Base-by-base conservation (phyloP, 495 filamentous ascomycete genomes). In the Penicillium manginii region DNA sequence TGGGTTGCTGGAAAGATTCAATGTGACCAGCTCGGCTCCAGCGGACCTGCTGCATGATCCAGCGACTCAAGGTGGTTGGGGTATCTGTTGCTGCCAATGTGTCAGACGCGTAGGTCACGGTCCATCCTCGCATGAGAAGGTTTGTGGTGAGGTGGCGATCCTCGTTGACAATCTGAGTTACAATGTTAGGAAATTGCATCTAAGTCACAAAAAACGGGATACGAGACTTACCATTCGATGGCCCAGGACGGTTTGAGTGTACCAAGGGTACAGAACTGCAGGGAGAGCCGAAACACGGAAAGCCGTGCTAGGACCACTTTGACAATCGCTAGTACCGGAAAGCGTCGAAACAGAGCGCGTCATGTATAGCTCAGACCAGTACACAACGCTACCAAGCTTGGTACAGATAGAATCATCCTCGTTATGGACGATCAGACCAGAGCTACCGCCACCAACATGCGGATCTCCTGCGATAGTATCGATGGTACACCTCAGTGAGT, bases 141-240 rank as follows among this genome's bases (percentile, higher is more conserved):
- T 69, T 69, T 4, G 70, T 73, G 8, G 70, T 73, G 17, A 73
- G 59, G 42, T 73, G 70, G 14, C 70, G 68, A 49, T 73, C 70
- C 54, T 73, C 70, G 39, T 73, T 73, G 32, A 73, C 66, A 37
- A 73, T 54, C 62, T 64, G 17, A 11, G 11, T 35, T 14, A 29
- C 3, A 9, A n/a, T 54, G 39, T 53, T 21, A 53, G 35, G 6
- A 12, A 39, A 35, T 22, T 40, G 32, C 15, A 51, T 11, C 1
- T 26, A 49, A 10, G 11, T 35, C 15, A 50, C 10, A n/a, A 49
- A 3, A 47, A 47, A 23, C 11, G 12, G 18, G 29, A 37, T 14
- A 32, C 0, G 9, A 37, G 12, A 58, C 50, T 26, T 11, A 64
- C 54, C 60, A 71, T 73, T 15, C 69, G 67, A 47, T 67, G 65